phyloP scores from a whole-genome alignment of 2,329 filamentous ascomycete genomes.

The Phialocephala sp. region DNA sequence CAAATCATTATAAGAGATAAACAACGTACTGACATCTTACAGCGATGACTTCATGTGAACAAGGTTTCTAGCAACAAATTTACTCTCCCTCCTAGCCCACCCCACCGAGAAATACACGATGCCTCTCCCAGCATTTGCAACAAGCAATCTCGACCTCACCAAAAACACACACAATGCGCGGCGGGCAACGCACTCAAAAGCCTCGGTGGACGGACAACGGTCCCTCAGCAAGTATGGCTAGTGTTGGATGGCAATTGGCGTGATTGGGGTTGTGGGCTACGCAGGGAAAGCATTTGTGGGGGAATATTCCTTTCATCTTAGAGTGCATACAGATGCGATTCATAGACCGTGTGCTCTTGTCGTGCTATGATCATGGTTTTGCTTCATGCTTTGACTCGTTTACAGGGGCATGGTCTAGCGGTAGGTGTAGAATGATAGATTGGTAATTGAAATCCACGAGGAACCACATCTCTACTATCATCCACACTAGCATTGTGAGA shows the following conservation, averaged over 20 bases:
- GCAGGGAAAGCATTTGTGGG: conserved; percentile 22
- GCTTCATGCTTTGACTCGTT: conserved; percentile 28
- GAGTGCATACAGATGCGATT: conserved; percentile 27
- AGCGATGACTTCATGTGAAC: conserved; percentile 78
- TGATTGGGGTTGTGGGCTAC: conserved; percentile 25
- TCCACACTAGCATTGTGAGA: background rate
- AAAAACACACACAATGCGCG: conserved; percentile 16
- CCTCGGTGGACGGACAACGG: conserved; percentile 19
- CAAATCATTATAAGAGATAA: background rate
- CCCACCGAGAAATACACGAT: background rate
- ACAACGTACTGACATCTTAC: conserved; percentile 30
- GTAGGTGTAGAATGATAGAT: conserved; percentile 17
- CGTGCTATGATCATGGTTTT: conserved; percentile 25
- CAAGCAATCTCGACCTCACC: conserved; percentile 9
- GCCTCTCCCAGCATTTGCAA: background rate
- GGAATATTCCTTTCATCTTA: conserved; percentile 35
- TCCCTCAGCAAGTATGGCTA: conserved; percentile 12
- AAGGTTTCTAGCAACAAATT: conserved; percentile 17
- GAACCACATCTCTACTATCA: background rate
- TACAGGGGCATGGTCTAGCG: conserved; percentile 13
- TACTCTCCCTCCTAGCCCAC: background rate
- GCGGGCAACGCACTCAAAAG: background rate
- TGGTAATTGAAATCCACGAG: background rate
- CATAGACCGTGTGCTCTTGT: conserved; percentile 32
- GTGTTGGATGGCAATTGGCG: conserved; percentile 15